Conservation (phyloP, 1,284 basidiomycete species). For the Ceratobasidium sp. region DNA sequence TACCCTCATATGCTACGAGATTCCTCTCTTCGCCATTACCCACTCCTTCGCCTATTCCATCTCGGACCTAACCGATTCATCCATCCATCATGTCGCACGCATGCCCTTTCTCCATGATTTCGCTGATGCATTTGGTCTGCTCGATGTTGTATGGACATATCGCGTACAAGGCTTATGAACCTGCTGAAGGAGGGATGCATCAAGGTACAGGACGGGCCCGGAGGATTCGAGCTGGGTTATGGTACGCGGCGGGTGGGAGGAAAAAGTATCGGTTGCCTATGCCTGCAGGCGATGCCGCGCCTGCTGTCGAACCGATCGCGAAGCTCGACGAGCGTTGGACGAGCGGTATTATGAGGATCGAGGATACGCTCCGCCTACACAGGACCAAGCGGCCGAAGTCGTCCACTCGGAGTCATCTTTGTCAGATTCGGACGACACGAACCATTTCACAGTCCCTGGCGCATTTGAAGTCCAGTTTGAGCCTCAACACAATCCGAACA, state of each 20-base stretch:
- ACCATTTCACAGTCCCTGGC: slow-evolving; percentile 39
- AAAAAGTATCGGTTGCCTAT: slow-evolving; percentile 92
- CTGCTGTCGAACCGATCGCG: slow-evolving; percentile 59
- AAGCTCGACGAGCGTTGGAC: slow-evolving; percentile 57
- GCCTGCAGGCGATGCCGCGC: slow-evolving; percentile 62
- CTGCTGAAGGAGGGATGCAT: slow-evolving; percentile 93
- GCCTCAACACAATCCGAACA: slow-evolving; percentile 53
- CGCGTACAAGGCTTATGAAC: slow-evolving; percentile 96
- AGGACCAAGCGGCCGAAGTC: slow-evolving; percentile 74
- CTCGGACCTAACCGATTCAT: slow-evolving; percentile 83
- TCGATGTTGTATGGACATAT: slow-evolving; percentile 92
- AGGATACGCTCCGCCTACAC: slow-evolving; percentile 82
- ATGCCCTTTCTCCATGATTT: slow-evolving; percentile 90
- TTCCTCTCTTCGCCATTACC: slow-evolving; percentile 96
- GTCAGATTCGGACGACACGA: slow-evolving; percentile 38
- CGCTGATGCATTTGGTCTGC: slow-evolving; percentile 86
- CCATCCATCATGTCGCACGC: slow-evolving; percentile 80
- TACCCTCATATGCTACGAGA: slow-evolving; percentile 93
- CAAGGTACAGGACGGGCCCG: slow-evolving; percentile 85
- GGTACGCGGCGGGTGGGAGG: slow-evolving; percentile 91
- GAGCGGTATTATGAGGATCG: slow-evolving; percentile 67
- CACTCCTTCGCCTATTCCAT: slow-evolving; percentile 92
- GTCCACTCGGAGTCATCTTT: slow-evolving; percentile 69
- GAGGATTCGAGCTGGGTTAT: slow-evolving; percentile 88
- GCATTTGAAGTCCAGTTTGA: slow-evolving; percentile 65